These are phyloP conservation scores for Leptographium wingfieldii DNA, from an alignment of 2,329 filamentous ascomycete genomes.

Conservation along the genomic window DNA sequence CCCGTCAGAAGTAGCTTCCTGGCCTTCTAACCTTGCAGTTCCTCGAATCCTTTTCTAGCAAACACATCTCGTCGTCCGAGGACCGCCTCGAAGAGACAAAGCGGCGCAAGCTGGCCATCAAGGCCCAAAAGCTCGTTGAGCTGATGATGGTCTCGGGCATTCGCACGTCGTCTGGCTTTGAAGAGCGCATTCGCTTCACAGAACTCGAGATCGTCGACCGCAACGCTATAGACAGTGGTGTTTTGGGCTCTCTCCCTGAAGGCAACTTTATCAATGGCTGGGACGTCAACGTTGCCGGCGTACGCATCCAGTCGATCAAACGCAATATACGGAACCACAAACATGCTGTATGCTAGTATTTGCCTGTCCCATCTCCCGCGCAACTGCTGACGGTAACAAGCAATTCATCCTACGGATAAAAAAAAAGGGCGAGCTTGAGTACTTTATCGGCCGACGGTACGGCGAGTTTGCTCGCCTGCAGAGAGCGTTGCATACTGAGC, in stretches of 20 bases:
- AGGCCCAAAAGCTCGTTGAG: slow-evolving; percentile 91
- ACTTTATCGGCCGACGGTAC: slow-evolving; percentile 75
- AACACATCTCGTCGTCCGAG: slow-evolving; percentile 93
- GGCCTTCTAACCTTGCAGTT: slow-evolving; percentile 43
- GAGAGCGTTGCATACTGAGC: slow-evolving; percentile 65
- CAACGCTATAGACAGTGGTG: slow-evolving; percentile 79
- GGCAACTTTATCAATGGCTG: slow-evolving; percentile 89
- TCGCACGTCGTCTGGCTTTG: slow-evolving; percentile 89
- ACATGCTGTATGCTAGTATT: slow-evolving; percentile 56
- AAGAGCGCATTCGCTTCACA: slow-evolving; percentile 91
- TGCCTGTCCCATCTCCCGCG: neutral
- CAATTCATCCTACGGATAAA: slow-evolving; percentile 87
- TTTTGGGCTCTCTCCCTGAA: slow-evolving; percentile 77
- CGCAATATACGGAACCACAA: slow-evolving; percentile 81
- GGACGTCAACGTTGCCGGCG: slow-evolving; percentile 91
- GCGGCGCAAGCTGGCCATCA: slow-evolving; percentile 77
- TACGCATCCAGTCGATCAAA: slow-evolving; percentile 68
- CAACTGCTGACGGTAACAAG: slow-evolving; percentile 25
- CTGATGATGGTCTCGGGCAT: slow-evolving; percentile 99
- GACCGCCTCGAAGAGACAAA: slow-evolving; percentile 95
- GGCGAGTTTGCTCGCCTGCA: slow-evolving; percentile 76
- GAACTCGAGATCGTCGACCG: slow-evolving; percentile 95
- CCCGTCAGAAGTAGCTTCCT: neutral
- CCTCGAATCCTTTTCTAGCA: slow-evolving; percentile 90
- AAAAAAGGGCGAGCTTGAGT: slow-evolving; percentile 58